Conservation (phyloP, 495 filamentous ascomycete species). For the Pyrenopolyporus hunteri region DNA sequence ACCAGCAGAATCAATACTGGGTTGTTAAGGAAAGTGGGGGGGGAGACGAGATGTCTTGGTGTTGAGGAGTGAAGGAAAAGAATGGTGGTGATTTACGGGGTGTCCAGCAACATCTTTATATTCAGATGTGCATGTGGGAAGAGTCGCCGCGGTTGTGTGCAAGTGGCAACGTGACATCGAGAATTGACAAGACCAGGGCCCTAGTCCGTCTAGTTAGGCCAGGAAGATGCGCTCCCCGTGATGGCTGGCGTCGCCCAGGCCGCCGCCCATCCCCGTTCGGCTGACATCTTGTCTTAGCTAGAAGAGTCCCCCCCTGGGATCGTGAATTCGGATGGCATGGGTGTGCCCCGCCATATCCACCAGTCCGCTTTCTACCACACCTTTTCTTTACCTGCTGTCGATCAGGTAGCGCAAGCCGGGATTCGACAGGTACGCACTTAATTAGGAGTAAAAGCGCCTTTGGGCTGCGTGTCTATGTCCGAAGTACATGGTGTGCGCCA, state of each 20-base stretch:
- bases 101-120: slow-evolving; percentile 31
- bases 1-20: slow-evolving; percentile 24
- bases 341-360: slow-evolving; percentile 23
- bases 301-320: slow-evolving; percentile 27
- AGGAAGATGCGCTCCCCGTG: slow-evolving; percentile 22
- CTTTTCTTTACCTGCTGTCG: slow-evolving; percentile 7
- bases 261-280: slow-evolving; percentile 20
- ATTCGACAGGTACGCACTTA: slow-evolving; percentile 1
- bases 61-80: slow-evolving; percentile 14
- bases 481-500: not conserved
- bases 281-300: slow-evolving; percentile 31
- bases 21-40: slow-evolving; percentile 23
- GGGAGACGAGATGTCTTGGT: slow-evolving; percentile 34
- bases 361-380: not conserved
- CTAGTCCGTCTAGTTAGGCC: not conserved
- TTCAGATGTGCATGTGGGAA: not conserved
- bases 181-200: not conserved
- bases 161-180: slow-evolving; percentile 31
- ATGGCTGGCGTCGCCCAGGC: slow-evolving; percentile 29
- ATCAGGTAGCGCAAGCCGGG: slow-evolving; percentile 2
- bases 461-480: not conserved
- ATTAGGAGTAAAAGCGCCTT: slow-evolving; percentile 8
- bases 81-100: slow-evolving; percentile 19
- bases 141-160: not conserved
- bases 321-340: slow-evolving; percentile 33